Evolutionary conservation across 1,139 yeast species (phyloP), one percentile per base, ranked within the genome.

Genomic region (Oligophagozyma castellii): DNA sequence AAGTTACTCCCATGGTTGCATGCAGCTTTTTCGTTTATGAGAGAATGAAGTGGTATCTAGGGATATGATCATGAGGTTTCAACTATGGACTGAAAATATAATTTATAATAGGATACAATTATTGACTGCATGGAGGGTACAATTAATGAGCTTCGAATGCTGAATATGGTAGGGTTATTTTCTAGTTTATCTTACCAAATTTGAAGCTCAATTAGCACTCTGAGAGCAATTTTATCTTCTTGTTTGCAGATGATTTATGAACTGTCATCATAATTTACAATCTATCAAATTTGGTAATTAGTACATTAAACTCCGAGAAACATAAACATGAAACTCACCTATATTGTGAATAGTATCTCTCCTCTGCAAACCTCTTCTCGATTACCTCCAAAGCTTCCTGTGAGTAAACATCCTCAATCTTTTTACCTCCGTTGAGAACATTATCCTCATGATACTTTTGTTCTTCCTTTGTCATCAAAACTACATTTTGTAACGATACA

Each of bases 1-100:
- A 89, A 56, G 94, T 89, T 25, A 73, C 80, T 13, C 99, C 99
- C 12, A 89, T 89, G 98, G 89, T 76, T 47, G 94, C 96, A 29
- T 86, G 96, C 54, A 78, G 95, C 11, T 89, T 86, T 55, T 86
- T 73, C 52, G 95, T 86, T 19, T 89, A 89, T 55, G 98, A 89
- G 56, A 65, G 95, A 37, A 65, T 76, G 56, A 89, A 89, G 58
- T 58, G 62, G 40, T 50, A 63, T 27, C 57, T 83, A 37, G 80
- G 80, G 24, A 77, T 79, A 33, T 70, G 44, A 48, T 7, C 10
- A 10, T 7, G 20, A 18, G 10, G 20, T 7, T 18, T 18, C n/a
- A n/a, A n/a, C n/a, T n/a, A n/a, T n/a, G n/a, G n/a, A n/a, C n/a
- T n/a, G n/a, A n/a, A n/a, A n/a, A n/a, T n/a, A n/a, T n/a, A n/a